Conservation (phyloP, 2,329 filamentous ascomycete genomes). For the Massarina eburnea region DNA sequence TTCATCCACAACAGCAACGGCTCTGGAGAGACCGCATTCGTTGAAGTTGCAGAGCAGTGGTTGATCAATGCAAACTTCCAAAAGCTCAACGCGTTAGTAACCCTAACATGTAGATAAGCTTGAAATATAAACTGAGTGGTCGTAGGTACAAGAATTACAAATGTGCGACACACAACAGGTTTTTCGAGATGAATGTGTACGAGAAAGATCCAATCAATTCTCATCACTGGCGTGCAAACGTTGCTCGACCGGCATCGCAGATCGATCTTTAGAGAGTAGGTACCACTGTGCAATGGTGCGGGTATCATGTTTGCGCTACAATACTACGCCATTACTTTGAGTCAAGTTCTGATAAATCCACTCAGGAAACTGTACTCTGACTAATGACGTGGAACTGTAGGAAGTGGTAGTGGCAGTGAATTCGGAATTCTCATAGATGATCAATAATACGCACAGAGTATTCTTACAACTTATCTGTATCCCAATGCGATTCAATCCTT, state of each 20-base stretch:
- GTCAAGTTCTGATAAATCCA: too few species aligned
- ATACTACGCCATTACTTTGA: too few species aligned
- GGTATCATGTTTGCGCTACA: too few species aligned
- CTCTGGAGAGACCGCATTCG: slow-evolving; percentile 21
- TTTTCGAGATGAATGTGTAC: slow-evolving; percentile 55
- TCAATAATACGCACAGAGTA: too few species aligned
- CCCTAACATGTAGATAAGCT: not conserved
- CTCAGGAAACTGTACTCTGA: too few species aligned
- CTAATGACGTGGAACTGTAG: too few species aligned
- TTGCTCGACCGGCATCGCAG: slow-evolving; percentile 44
- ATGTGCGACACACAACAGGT: slow-evolving; percentile 48
- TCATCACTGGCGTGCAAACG: slow-evolving; percentile 50
- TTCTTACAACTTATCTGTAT: too few species aligned
- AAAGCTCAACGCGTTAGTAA: slow-evolving; percentile 49
- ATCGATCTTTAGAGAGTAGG: too few species aligned
- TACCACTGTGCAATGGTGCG: too few species aligned
- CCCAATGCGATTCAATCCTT: too few species aligned
- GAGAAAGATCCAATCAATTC: slow-evolving; percentile 50
- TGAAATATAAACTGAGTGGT: not conserved
- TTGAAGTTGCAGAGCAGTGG: slow-evolving; percentile 41
- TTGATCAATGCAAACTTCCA: slow-evolving; percentile 48
- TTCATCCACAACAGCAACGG: slow-evolving; percentile 31
- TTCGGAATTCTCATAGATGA: too few species aligned
- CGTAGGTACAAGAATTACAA: slow-evolving; percentile 54
- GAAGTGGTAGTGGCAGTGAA: too few species aligned